Percentiles rank a stretch among this genome's conserved stretches.
Evolutionary conservation across 1,284 basidiomycete species (phyloP).

Genomic region (Rhodotorula sp.): DNA sequence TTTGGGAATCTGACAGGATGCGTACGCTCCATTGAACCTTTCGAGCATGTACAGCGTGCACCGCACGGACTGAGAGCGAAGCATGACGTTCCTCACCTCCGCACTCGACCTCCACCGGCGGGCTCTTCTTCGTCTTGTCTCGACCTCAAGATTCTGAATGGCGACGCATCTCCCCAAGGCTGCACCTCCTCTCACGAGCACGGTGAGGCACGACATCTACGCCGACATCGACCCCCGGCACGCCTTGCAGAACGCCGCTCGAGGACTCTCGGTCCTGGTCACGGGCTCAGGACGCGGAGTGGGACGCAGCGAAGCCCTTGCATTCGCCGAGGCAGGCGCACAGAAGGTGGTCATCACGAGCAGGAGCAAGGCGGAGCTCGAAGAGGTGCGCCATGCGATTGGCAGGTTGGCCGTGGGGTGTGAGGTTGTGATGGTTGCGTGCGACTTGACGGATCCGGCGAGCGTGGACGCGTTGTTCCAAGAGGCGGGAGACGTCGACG

Average conservation of each 20-base stretch:
- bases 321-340: constrained; percentile 18
- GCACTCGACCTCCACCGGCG: not conserved
- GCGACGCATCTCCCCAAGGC: not conserved
- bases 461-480: constrained; percentile 22
- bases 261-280: constrained; percentile 12
- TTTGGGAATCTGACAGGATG: too few relatives aligned
- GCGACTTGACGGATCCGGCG: constrained; percentile 7
- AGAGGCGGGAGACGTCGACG: constrained; percentile 15
- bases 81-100: too few relatives aligned
- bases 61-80: too few relatives aligned
- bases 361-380: constrained; percentile 4
- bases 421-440: constrained; percentile 6
- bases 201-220: constrained; percentile 14
- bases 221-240: not conserved
- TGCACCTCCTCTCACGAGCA: constrained; percentile 3
- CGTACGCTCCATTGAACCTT: too few relatives aligned
- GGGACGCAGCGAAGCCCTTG: constrained; percentile 8
- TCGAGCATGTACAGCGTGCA: too few relatives aligned
- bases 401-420: not conserved
- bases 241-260: not conserved
- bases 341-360: constrained; percentile 18
- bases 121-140: not conserved
- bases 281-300: constrained; percentile 24
- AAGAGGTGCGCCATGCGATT: constrained; percentile 11
- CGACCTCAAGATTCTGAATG: not conserved